These are phyloP conservation scores for Sugiyamaella smithiae DNA, from an alignment of 805 yeast species.

Conservation along the genomic window DNA sequence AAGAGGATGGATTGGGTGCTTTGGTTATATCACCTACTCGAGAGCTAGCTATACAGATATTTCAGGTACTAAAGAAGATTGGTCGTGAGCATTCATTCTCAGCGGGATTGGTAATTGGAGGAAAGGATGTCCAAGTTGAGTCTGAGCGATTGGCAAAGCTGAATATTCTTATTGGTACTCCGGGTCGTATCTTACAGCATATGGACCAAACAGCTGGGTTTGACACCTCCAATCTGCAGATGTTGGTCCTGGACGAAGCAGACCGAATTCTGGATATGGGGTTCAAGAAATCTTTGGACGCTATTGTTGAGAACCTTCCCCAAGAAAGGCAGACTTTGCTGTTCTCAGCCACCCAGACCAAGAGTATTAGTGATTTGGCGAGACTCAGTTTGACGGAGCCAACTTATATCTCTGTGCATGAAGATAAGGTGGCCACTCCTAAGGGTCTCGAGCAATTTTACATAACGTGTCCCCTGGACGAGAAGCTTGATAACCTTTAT, in stretches of 20 bases:
- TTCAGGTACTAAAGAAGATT: slow-evolving; percentile 78
- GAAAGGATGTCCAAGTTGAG: slow-evolving; percentile 81
- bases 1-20: slow-evolving; percentile 85
- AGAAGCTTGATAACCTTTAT: slow-evolving; percentile 82
- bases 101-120: slow-evolving; percentile 92
- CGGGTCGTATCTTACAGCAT: slow-evolving; percentile 87
- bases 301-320: slow-evolving; percentile 73
- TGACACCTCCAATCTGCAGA: slow-evolving; percentile 70
- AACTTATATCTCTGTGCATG: slow-evolving; percentile 51
- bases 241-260: slow-evolving; percentile 85
- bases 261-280: slow-evolving; percentile 95
- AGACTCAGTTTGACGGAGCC: slow-evolving; percentile 70
- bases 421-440: slow-evolving; percentile 58
- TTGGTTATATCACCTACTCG: slow-evolving; percentile 88
- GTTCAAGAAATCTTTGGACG: slow-evolving; percentile 77
- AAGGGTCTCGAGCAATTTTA: slow-evolving; percentile 81
- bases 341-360: slow-evolving; percentile 88
- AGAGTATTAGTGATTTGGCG: slow-evolving; percentile 77
- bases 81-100: slow-evolving; percentile 74
- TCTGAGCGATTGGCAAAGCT: slow-evolving; percentile 73
- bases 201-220: slow-evolving; percentile 85
- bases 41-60: slow-evolving; percentile 86
- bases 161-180: slow-evolving; percentile 86
- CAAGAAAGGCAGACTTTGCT: slow-evolving; percentile 77
- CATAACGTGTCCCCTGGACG: slow-evolving; percentile 65